A percentile compares a stretch with the other conserved stretches of the same genome.
Evolutionary conservation across 805 yeast species (phyloP).

Genomic region (Candida lessepsii): DNA sequence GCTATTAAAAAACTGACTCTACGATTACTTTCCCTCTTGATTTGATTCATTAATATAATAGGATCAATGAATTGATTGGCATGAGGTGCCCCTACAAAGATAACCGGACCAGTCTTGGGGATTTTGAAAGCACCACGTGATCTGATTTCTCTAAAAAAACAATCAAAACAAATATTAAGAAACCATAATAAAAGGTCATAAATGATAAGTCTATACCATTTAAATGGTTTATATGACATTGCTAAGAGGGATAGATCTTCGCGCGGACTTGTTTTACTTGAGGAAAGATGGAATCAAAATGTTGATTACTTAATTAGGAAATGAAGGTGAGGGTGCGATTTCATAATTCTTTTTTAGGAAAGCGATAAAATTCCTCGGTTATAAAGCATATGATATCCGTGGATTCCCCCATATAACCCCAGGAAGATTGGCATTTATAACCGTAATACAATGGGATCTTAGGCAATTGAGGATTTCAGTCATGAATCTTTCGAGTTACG

Average conservation of each 20-base stretch:
- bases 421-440: too few relatives aligned
- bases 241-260: background rate
- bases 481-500: too few relatives aligned
- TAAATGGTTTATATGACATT: constrained; percentile 12
- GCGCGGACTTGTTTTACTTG: too few relatives aligned
- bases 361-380: background rate
- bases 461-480: too few relatives aligned
- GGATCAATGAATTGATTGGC: constrained; percentile 92
- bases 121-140: constrained; percentile 81
- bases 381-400: constrained; percentile 4
- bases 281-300: background rate
- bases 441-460: too few relatives aligned
- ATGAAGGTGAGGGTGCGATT: background rate
- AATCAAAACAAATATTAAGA: constrained; percentile 43
- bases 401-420: background rate
- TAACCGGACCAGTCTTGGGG: constrained; percentile 74
- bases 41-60: constrained; percentile 79
- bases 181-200: constrained; percentile 41
- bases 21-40: constrained; percentile 62
- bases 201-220: constrained; percentile 27
- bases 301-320: constrained; percentile 1
- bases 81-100: constrained; percentile 96
- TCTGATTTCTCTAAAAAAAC: constrained; percentile 85
- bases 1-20: constrained; percentile 83
- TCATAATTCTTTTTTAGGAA: background rate